phyloP scores from a whole-genome alignment of 345 rosid species.

The Pistacia atlantica region DNA sequence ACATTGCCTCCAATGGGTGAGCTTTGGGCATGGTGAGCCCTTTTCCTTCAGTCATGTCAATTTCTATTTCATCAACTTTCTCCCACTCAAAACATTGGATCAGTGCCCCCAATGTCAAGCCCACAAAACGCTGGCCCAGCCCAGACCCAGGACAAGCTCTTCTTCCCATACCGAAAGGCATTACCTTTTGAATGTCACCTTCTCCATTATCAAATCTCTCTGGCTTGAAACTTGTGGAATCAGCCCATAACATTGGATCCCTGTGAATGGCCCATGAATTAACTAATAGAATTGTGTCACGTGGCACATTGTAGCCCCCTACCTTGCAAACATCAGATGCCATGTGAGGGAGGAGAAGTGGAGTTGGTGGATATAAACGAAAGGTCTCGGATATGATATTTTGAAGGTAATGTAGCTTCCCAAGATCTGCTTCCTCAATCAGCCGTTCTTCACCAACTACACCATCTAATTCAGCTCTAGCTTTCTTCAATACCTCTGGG shows the following conservation, averaged over 20 bases:
- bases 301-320: conserved; percentile 16
- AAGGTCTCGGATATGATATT: not conserved
- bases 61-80: conserved; percentile 9
- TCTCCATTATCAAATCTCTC: conserved; percentile 5
- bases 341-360: not conserved
- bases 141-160: conserved; percentile 32
- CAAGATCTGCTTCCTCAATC: conserved; percentile 17
- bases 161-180: conserved; percentile 33
- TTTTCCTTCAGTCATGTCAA: conserved; percentile 26
- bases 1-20: conserved; percentile 22
- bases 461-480: conserved; percentile 6
- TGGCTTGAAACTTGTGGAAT: conserved; percentile 13
- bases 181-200: not conserved
- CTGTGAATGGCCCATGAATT: conserved; percentile 24
- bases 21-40: conserved; percentile 20
- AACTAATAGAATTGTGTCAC: not conserved
- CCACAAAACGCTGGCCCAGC: conserved; percentile 25
- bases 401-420: conserved; percentile 14
- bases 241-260: conserved; percentile 14
- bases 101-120: conserved; percentile 26
- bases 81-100: conserved; percentile 38
- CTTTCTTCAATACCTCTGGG: not conserved
- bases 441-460: not conserved
- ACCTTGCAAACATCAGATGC: not conserved
- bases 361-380: not conserved